These are phyloP conservation scores for Neurospora pannonica DNA, from an alignment of 495 filamentous ascomycete species.

Conservation along the genomic window DNA sequence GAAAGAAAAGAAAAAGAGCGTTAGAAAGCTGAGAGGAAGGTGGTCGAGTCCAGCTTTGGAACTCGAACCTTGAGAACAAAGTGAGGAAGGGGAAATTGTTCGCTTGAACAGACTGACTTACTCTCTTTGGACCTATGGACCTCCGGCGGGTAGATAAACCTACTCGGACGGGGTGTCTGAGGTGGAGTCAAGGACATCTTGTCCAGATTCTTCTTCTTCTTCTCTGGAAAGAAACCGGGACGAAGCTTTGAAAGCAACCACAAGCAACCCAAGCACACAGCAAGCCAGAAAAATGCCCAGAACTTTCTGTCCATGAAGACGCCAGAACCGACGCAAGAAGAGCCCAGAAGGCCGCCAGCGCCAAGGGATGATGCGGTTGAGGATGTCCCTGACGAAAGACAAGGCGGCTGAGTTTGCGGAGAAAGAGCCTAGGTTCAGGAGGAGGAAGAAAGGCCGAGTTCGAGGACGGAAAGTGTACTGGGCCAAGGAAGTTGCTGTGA, in stretches of 20 bases:
- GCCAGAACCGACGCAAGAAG: neutral
- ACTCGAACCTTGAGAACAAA: neutral
- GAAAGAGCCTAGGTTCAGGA: neutral
- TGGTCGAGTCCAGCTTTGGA: neutral
- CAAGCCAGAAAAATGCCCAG: neutral
- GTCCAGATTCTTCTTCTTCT: neutral
- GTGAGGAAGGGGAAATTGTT: neutral
- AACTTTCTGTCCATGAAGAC: neutral
- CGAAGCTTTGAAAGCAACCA: neutral
- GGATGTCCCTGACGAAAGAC: neutral
- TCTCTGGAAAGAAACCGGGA: neutral
- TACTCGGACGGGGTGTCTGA: neutral
- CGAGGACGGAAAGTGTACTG: neutral
- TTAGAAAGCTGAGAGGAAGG: neutral
- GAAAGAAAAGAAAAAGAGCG: neutral
- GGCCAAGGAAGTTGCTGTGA: neutral
- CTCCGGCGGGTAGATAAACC: neutral
- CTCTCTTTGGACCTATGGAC: neutral
- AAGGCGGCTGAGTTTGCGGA: neutral
- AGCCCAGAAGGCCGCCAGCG: neutral
- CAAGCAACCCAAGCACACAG: neutral
- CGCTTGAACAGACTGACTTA: neutral
- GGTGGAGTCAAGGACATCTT: neutral
- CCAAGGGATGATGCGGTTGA: neutral
- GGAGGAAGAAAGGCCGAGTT: neutral